Conservation (phyloP, 2,329 filamentous ascomycete species). For the Aureobasidium sp. region DNA sequence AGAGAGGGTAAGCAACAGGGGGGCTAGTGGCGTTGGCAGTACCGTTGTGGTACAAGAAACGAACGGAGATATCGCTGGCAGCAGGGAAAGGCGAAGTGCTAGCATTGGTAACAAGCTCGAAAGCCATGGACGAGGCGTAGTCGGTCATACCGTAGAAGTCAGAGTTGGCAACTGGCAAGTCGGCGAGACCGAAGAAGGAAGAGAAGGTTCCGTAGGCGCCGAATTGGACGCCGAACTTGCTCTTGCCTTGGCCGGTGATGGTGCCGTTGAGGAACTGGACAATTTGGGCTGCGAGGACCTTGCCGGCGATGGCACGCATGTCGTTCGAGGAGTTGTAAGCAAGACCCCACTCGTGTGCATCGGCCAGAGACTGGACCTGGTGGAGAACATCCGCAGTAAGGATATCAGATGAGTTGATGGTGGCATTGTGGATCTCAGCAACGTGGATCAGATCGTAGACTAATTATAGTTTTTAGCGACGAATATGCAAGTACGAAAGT, state of each 20-base stretch:
- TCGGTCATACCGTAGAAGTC: constrained; percentile 73
- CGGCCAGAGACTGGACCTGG: constrained; percentile 66
- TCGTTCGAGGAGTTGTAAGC: constrained; percentile 62
- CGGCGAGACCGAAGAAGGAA: constrained; percentile 54
- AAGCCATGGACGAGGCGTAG: constrained; percentile 74
- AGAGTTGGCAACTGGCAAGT: constrained; percentile 42
- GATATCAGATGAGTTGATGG: constrained; percentile 50
- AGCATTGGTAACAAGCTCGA: constrained; percentile 60
- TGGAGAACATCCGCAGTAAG: constrained; percentile 53
- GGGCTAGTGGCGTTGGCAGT: constrained; percentile 40
- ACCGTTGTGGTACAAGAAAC: constrained; percentile 58
- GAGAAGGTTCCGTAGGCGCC: constrained; percentile 55
- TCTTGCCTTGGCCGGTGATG: constrained; percentile 31
- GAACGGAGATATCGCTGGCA: constrained; percentile 47
- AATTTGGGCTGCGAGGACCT: constrained; percentile 42
- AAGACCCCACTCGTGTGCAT: constrained; percentile 72
- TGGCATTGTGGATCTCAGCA: constrained; percentile 55
- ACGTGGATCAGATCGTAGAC: constrained; percentile 59
- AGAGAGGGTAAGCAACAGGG: constrained; percentile 52
- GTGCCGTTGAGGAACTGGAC: constrained; percentile 39
- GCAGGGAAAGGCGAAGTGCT: constrained; percentile 30
- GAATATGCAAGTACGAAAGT: not conserved
- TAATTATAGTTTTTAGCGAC: constrained; percentile 16
- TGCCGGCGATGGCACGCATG: constrained; percentile 40
- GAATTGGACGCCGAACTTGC: constrained; percentile 49